Evolutionary conservation across 768 basidiomycete species (phyloP).

Genomic region (Russula brevipes): DNA sequence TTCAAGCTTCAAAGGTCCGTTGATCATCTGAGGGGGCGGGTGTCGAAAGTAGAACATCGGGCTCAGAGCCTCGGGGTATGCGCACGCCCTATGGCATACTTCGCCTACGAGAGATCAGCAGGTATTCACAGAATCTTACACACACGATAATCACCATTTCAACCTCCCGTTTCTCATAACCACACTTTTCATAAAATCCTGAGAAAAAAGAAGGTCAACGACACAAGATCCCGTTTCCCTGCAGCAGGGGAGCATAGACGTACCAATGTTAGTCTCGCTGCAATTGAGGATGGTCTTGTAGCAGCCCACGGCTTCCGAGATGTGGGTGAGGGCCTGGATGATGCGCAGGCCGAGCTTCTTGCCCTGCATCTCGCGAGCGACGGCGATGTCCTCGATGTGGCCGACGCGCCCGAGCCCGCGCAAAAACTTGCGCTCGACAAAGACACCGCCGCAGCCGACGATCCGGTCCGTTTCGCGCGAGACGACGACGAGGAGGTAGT

Average conservation of each 20-base stretch:
- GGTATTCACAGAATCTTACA: not conserved
- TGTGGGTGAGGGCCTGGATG: constrained; percentile 77
- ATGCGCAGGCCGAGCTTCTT: constrained; percentile 85
- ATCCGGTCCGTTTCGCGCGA: constrained; percentile 69
- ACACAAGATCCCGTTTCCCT: not conserved
- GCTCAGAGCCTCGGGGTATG: constrained; percentile 33
- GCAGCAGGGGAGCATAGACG: constrained; percentile 35
- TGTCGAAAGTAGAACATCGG: not conserved
- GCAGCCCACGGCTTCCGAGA: constrained; percentile 74
- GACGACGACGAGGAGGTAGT: constrained; percentile 83
- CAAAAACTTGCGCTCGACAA: constrained; percentile 94
- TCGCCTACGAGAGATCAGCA: constrained; percentile 40
- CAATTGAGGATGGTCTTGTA: constrained; percentile 99
- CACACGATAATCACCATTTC: constrained; percentile 67
- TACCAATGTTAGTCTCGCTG: constrained; percentile 84
- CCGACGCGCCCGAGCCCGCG: constrained; percentile 81
- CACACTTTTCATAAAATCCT: constrained; percentile 99
- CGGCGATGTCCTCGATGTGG: constrained; percentile 98
- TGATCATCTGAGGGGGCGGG: not conserved
- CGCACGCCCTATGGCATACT: constrained; percentile 48
- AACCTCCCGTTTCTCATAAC: constrained; percentile 82
- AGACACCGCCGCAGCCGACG: constrained; percentile 76
- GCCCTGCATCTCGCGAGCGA: constrained; percentile 83
- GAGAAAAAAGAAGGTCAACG: constrained; percentile 11
- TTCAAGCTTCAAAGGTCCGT: not conserved